phyloP scores from a whole-genome alignment of 2,329 filamentous ascomycete genomes.

The Cladosporium sp. region DNA sequence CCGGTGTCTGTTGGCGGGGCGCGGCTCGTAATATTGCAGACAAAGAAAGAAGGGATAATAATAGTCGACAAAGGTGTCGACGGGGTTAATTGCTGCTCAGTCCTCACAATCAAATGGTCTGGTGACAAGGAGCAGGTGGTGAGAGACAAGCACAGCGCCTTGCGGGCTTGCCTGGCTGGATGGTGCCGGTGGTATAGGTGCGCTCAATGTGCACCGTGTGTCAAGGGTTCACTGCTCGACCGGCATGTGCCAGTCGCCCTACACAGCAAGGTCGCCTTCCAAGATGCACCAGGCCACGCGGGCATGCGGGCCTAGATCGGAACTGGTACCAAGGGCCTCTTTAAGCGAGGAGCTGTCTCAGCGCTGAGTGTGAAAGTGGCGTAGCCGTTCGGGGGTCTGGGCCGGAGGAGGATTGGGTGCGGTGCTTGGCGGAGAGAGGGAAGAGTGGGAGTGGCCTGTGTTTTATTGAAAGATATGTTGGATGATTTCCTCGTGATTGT shows the following conservation, averaged over 20 bases:
- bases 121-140: background rate
- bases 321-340: constrained; percentile 4
- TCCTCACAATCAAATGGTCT: background rate
- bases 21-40: constrained; percentile 1
- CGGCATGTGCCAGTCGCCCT: constrained; percentile 18
- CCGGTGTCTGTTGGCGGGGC: background rate
- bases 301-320: constrained; percentile 10
- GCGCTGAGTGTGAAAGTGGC: constrained; percentile 1
- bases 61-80: background rate
- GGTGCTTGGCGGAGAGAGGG: background rate
- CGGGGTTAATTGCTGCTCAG: background rate
- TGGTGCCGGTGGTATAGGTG: constrained; percentile 1
- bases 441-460: background rate
- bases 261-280: constrained; percentile 7
- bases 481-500: background rate
- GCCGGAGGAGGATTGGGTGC: background rate
- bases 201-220: background rate
- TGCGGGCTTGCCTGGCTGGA: background rate
- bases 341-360: constrained; percentile 13
- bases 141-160: background rate
- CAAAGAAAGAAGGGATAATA: background rate
- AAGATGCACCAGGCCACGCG: constrained; percentile 11
- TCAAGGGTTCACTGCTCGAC: constrained; percentile 4
- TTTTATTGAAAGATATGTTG: background rate
- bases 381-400: constrained; percentile 1